These are phyloP conservation scores for Blastocystis sp. DNA, from an alignment of 352 stramenopile species.

Conservation along the genomic window DNA sequence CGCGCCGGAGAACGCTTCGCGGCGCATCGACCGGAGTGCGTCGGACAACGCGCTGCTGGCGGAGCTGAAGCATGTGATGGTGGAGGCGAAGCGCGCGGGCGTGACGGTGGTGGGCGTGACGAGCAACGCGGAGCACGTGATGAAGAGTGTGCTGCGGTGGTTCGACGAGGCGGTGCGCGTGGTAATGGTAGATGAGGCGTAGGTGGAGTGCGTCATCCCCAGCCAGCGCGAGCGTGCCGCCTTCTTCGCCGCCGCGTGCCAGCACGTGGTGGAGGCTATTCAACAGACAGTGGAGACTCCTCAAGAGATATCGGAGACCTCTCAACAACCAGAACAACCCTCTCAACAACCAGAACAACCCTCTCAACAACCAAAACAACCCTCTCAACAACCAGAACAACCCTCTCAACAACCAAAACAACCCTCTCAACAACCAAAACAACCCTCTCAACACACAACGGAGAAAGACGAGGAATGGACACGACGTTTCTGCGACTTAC, in stretches of 20 bases:
- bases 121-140: not conserved
- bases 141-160: not conserved
- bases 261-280: not conserved
- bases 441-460: no score
- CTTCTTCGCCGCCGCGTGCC: not conserved
- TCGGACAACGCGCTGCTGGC: not conserved
- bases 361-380: no score
- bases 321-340: no score
- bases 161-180: conserved; percentile 30
- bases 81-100: not conserved
- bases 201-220: conserved; percentile 18
- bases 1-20: conserved; percentile 15
- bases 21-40: conserved; percentile 1
- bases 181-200: not conserved
- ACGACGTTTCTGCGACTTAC: not conserved
- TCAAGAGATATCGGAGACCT: no score
- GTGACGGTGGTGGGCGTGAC: conserved; percentile 43
- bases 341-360: no score
- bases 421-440: no score
- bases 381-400: no score
- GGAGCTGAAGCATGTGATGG: conserved; percentile 29
- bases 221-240: conserved; percentile 15
- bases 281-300: no score
- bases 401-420: no score
- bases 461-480: not conserved